These are phyloP conservation scores for Syzygium aqueum DNA, from an alignment of 345 rosid species.

Conservation along the genomic window DNA sequence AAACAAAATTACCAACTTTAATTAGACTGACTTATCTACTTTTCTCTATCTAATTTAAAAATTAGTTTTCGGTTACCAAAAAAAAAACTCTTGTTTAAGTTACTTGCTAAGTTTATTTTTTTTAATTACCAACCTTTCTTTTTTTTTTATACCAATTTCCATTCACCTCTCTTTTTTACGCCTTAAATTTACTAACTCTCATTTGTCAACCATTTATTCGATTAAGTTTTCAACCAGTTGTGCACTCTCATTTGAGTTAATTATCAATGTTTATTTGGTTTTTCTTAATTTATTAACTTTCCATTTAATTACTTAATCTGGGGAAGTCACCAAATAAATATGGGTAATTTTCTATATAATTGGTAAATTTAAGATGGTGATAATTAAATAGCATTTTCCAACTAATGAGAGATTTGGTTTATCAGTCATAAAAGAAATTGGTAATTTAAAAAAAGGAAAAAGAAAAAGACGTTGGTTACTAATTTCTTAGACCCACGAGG, in stretches of 20 bases:
- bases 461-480: not conserved
- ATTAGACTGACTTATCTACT: too few relatives aligned
- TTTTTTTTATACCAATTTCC: not conserved
- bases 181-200: not conserved
- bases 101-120: too few relatives aligned
- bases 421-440: not conserved
- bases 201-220: not conserved
- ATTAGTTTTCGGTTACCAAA: not conserved
- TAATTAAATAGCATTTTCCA: not conserved
- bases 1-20: not conserved
- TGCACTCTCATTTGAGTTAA: accelerated
- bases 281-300: not conserved
- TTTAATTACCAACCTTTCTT: not conserved
- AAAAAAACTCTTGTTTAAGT: too few relatives aligned
- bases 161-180: not conserved
- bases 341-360: not conserved
- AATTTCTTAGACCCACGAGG: not conserved
- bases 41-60: too few relatives aligned
- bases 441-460: too few relatives aligned
- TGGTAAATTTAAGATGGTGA: not conserved
- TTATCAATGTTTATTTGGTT: not conserved
- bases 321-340: not conserved
- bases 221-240: not conserved
- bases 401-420: not conserved
- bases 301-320: not conserved